Evolutionary conservation across 352 stramenopile genomes (phyloP).

Genomic region (Globisporangium viniferum): DNA sequence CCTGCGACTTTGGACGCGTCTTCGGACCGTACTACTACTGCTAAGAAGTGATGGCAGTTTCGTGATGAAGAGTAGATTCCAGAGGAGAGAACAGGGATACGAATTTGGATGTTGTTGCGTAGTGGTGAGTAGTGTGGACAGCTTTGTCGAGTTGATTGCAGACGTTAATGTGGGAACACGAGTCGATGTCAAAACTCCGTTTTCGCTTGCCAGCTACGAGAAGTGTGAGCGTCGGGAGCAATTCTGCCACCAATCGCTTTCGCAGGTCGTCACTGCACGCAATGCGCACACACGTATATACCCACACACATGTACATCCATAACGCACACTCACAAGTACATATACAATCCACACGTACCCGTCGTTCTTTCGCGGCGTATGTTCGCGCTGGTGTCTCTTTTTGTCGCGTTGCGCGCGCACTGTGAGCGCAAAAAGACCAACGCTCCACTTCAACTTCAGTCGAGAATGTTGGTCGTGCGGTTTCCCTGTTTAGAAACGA

Average conservation of each 20-base stretch:
- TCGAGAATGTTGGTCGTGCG: not conserved
- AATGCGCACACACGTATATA: too few relatives aligned
- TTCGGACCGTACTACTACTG: not conserved
- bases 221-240: too few relatives aligned
- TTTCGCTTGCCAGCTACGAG: too few relatives aligned
- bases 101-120: not conserved
- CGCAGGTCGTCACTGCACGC: too few relatives aligned
- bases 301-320: too few relatives aligned
- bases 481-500: conserved; percentile 6
- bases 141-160: not conserved
- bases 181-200: not conserved
- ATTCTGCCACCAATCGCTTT: too few relatives aligned
- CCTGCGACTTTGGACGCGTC: not conserved
- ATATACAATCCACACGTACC: too few relatives aligned
- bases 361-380: too few relatives aligned
- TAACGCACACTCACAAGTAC: too few relatives aligned
- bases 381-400: too few relatives aligned
- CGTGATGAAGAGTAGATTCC: not conserved
- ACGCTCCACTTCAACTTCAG: not conserved
- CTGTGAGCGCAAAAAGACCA: not conserved
- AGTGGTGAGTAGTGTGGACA: not conserved
- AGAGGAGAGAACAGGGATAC: not conserved
- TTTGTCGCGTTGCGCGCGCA: too few relatives aligned
- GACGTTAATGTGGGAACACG: not conserved
- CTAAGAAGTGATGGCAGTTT: not conserved